phyloP scores from a whole-genome alignment of 371 early-diverging fungal genomes.

The Nematocida displodere region DNA sequence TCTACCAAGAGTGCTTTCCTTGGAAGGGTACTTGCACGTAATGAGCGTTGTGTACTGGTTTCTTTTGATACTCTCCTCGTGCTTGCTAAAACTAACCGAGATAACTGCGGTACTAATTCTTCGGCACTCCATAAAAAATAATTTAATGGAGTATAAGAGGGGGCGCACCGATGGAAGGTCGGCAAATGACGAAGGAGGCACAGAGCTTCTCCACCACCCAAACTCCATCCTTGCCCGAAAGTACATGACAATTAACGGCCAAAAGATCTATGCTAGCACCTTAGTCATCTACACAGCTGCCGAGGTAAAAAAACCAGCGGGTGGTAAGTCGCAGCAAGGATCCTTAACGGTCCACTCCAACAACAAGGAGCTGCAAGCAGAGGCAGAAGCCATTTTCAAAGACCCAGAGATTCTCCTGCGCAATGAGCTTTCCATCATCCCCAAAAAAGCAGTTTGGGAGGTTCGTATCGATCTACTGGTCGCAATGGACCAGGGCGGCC shows the following conservation, averaged over 20 bases:
- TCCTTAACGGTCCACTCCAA: neutral
- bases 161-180: conserved; percentile 26
- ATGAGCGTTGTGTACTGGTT: conserved; percentile 32
- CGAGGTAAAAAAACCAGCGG: conserved; percentile 14
- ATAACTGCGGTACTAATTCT: conserved; percentile 23
- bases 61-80: conserved; percentile 29
- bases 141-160: neutral
- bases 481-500: conserved; percentile 8
- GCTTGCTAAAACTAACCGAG: neutral
- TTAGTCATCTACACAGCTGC: neutral
- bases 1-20: conserved; percentile 6
- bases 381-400: conserved; percentile 14
- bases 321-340: neutral
- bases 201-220: neutral
- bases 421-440: conserved; percentile 24
- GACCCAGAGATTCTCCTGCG: conserved; percentile 3
- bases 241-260: neutral
- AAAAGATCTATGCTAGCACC: conserved; percentile 2
- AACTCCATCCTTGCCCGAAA: neutral
- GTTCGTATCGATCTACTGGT: conserved; percentile 18
- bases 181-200: neutral
- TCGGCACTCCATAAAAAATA: conserved; percentile 46
- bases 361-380: conserved; percentile 6
- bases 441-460: conserved; percentile 1
- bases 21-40: conserved; percentile 1